Evolutionary conservation across 2,329 filamentous ascomycete genomes (phyloP).

Genomic region (Alternaria sp.): DNA sequence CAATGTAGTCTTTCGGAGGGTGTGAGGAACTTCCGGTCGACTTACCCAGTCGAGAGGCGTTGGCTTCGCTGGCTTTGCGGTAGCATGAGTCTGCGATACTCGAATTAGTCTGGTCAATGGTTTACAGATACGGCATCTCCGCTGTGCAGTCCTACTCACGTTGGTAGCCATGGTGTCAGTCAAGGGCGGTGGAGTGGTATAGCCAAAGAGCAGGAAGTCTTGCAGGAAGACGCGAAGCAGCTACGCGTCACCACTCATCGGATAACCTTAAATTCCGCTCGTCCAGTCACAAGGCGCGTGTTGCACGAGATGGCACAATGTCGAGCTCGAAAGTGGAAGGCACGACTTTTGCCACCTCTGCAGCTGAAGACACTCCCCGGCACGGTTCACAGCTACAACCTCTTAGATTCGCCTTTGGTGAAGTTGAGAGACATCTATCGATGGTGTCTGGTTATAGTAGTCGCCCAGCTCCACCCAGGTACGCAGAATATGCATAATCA

Average conservation of each 20-base stretch:
- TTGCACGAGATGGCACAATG: not conserved
- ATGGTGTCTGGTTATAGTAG: not conserved
- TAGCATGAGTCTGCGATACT: not conserved
- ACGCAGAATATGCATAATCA: not conserved
- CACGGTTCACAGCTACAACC: not conserved
- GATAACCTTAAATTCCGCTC: not conserved
- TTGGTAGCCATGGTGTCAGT: not conserved
- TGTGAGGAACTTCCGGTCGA: too few species aligned
- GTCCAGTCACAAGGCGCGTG: not conserved
- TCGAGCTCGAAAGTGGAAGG: not conserved
- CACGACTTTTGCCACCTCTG: not conserved
- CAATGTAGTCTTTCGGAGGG: too few species aligned
- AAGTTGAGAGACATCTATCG: not conserved
- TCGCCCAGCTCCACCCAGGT: not conserved
- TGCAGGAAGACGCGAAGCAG: not conserved
- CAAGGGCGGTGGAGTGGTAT: not conserved
- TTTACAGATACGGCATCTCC: not conserved
- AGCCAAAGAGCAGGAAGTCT: not conserved
- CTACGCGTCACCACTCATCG: not conserved
- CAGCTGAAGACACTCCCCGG: not conserved
- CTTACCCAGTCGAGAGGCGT: not conserved
- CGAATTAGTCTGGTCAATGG: not conserved
- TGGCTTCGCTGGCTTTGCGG: not conserved
- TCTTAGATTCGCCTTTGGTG: not conserved
- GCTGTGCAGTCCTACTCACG: not conserved